Conservation (phyloP, 345 rosid genomes). For the Gossypium sturtianum region DNA sequence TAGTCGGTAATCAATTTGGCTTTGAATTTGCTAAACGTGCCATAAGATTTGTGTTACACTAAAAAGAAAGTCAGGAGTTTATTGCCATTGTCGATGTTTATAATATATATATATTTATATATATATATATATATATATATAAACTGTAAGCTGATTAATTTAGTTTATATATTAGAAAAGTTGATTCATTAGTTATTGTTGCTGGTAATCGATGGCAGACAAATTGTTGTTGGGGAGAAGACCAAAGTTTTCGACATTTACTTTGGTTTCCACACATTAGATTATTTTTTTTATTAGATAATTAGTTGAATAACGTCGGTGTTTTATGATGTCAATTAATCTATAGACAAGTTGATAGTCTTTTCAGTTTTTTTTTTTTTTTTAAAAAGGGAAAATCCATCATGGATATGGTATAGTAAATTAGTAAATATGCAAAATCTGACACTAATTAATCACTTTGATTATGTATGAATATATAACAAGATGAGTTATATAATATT, state of each 20-base stretch:
- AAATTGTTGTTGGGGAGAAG: background rate
- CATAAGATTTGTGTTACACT: background rate
- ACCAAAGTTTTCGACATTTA: conserved; percentile 3
- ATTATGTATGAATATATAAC: no score
- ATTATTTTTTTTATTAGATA: background rate
- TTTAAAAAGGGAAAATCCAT: background rate
- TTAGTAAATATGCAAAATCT: background rate
- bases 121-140: background rate
- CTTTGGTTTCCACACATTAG: background rate
- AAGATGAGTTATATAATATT: no score
- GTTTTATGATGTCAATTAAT: background rate
- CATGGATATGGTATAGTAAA: background rate
- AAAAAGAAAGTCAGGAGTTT: background rate
- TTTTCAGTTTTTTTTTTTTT: background rate
- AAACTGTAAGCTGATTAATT: background rate
- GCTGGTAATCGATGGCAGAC: conserved; percentile 9
- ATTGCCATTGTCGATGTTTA: background rate
- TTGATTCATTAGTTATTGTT: background rate
- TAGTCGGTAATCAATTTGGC: background rate
- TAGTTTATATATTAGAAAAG: no score
- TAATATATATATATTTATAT: background rate
- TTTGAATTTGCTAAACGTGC: background rate
- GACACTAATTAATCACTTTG: background rate
- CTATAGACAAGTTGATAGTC: background rate
- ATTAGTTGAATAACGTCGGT: background rate